These are phyloP conservation scores for Neolentinus lepideus DNA, from an alignment of 1,284 basidiomycete genomes.

Conservation along the genomic window DNA sequence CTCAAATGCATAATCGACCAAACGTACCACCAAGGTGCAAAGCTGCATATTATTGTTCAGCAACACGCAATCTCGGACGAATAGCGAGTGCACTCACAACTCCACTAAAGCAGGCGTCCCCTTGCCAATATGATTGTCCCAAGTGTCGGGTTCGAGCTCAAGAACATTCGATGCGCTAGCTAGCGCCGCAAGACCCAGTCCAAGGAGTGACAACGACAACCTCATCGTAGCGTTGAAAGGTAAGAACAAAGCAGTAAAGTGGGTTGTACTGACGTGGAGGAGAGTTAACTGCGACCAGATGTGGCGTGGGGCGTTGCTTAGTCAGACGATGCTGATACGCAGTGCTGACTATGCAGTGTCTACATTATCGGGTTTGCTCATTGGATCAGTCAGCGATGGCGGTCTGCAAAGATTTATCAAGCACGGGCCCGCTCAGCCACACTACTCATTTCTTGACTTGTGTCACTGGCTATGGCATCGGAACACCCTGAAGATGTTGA, in stretches of 20 bases:
- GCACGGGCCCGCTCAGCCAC: not conserved
- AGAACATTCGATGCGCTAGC: constrained; percentile 76
- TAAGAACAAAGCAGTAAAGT: constrained; percentile 1
- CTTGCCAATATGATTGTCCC: constrained; percentile 67
- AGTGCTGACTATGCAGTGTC: not conserved
- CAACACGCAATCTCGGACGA: not conserved
- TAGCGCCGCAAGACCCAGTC: constrained; percentile 43
- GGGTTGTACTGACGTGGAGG: not conserved
- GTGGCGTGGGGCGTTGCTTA: not conserved
- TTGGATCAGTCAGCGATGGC: not conserved
- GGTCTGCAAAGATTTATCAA: not conserved
- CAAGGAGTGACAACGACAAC: constrained; percentile 49
- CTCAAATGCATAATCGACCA: not conserved
- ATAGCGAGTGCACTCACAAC: constrained; percentile 55
- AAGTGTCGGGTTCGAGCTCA: constrained; percentile 72
- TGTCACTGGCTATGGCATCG: not conserved
- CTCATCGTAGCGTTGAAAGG: constrained; percentile 42
- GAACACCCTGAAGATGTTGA: constrained; percentile 17
- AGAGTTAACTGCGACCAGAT: not conserved
- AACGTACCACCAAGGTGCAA: constrained; percentile 79
- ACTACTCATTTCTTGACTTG: too few relatives aligned
- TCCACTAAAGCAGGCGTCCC: constrained; percentile 83
- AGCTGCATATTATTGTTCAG: constrained; percentile 33
- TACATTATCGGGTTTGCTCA: not conserved
- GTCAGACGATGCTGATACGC: not conserved